These are phyloP conservation scores for Leccinum fibrillosum DNA, from an alignment of 768 basidiomycete genomes.

Conservation along the genomic window DNA sequence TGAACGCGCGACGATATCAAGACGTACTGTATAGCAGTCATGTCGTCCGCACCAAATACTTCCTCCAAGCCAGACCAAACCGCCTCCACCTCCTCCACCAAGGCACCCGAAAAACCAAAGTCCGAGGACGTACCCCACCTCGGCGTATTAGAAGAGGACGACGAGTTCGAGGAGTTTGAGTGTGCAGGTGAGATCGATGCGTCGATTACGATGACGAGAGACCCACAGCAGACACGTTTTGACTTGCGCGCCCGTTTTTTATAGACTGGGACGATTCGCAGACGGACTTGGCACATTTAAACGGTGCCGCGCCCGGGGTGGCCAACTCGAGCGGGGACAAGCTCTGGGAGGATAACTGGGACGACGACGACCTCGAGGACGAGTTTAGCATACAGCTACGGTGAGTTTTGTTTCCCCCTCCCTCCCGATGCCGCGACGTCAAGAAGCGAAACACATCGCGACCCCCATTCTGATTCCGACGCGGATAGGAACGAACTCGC, in stretches of 20 bases:
- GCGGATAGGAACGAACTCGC: slow-evolving; percentile 55
- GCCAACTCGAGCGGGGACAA: slow-evolving; percentile 84
- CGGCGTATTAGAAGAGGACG: slow-evolving; percentile 93
- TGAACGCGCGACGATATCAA: not conserved
- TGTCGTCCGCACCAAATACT: slow-evolving; percentile 46
- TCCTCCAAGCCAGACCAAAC: slow-evolving; percentile 43
- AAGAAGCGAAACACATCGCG: not conserved
- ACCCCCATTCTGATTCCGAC: not conserved
- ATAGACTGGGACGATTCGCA: slow-evolving; percentile 86
- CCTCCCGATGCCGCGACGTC: not conserved
- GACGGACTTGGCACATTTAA: slow-evolving; percentile 77
- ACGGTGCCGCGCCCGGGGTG: slow-evolving; percentile 67
- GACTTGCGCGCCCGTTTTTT: not conserved
- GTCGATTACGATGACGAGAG: not conserved
- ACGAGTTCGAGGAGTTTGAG: slow-evolving; percentile 93
- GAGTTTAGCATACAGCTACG: slow-evolving; percentile 94
- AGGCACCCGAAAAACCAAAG: slow-evolving; percentile 36
- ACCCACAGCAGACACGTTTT: not conserved
- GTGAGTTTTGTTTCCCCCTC: slow-evolving; percentile 43
- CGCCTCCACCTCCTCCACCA: slow-evolving; percentile 8
- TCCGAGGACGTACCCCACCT: slow-evolving; percentile 58
- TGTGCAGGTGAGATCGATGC: slow-evolving; percentile 60
- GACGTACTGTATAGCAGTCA: slow-evolving; percentile 9
- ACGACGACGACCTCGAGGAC: slow-evolving; percentile 98
- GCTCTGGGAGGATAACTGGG: slow-evolving; percentile 99